These are phyloP conservation scores for Trapa bicornis DNA, from an alignment of 345 rosid species.

Conservation along the genomic window DNA sequence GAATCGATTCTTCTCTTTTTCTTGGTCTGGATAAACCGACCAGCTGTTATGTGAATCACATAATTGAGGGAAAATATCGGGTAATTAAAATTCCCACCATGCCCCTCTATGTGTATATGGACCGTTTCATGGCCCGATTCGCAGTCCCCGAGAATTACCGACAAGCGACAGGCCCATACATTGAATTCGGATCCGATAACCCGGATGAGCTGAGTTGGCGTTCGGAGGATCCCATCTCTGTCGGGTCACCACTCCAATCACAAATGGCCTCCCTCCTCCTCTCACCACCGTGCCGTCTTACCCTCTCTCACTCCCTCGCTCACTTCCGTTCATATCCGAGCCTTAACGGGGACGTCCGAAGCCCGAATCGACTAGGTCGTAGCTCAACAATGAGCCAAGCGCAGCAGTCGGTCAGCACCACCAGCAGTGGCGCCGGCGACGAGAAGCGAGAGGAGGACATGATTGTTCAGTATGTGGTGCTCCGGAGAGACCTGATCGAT, in stretches of 20 bases:
- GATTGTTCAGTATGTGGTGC: conserved; percentile 69
- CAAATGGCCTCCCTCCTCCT: conserved; percentile 1
- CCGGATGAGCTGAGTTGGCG: background rate
- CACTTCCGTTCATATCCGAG: background rate
- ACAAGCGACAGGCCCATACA: background rate
- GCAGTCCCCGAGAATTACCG: background rate
- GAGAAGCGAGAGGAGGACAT: conserved; percentile 25
- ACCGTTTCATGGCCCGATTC: background rate
- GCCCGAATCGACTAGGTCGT: background rate
- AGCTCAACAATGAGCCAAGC: conserved; percentile 31
- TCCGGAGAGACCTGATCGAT: conserved; percentile 78
- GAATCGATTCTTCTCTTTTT: no score
- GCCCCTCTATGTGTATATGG: no score
- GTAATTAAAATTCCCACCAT: no score
- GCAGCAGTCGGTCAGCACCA: conserved; percentile 9
- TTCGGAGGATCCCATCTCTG: background rate
- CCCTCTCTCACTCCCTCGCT: background rate
- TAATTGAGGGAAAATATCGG: no score
- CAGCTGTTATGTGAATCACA: no score
- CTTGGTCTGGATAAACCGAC: no score
- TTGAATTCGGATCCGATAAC: background rate
- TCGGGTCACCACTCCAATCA: background rate
- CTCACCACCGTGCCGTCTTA: conserved; percentile 8
- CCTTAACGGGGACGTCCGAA: background rate
- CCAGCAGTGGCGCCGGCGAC: conserved; percentile 2